Evolutionary conservation across 1,284 basidiomycete genomes (phyloP), one percentile per base, ranked within the genome.

Genomic region (Tylopilus orsonianus): DNA sequence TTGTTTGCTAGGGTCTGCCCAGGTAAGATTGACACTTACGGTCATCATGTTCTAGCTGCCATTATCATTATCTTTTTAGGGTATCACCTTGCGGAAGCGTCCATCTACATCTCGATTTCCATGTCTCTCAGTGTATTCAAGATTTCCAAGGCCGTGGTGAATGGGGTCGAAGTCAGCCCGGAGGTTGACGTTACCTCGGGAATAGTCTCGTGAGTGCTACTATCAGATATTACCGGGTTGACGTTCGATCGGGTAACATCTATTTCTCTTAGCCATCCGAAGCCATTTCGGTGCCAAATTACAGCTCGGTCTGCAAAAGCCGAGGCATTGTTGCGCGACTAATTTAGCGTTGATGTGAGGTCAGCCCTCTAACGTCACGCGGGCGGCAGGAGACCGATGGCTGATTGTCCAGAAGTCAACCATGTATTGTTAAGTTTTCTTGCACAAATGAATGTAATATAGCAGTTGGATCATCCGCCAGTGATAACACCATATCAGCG

Each of bases 91-190:
- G 57, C 44, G 0, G 61, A 60, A 41, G 30, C 48, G 0, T 37
- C 44, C 2, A 38, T 61, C 19, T 61, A 53, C 44, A 55, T 60
- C 20, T 18, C 48, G 0, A 44, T 48, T 12, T 51, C 53, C 12
- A 56, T 53, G 53, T 54, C 60, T 7, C 50, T 61, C 2, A 45
- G 55, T 8, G 46, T 45, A 0, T 29, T 64, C 29, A 16, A 50
- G 0, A 44, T 64, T 12, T 50, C 49, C 13, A 53, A 55, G 32
- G 41, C 38, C 1, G 16, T 55, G 4, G 30, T 60, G 9, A 40
- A 55, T 32, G 75, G 55, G 5, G 41, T 52, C 4, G 24, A 53
- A 35, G 33, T 53, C 30, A 47, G 32, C 8, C 61, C 59, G 3
- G 19, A 19, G 4, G 8, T 37, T 7, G 56, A 57, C 0, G n/a